Conservation (phyloP, 768 basidiomycete species). For the Phanerodontia chrysosporium region DNA sequence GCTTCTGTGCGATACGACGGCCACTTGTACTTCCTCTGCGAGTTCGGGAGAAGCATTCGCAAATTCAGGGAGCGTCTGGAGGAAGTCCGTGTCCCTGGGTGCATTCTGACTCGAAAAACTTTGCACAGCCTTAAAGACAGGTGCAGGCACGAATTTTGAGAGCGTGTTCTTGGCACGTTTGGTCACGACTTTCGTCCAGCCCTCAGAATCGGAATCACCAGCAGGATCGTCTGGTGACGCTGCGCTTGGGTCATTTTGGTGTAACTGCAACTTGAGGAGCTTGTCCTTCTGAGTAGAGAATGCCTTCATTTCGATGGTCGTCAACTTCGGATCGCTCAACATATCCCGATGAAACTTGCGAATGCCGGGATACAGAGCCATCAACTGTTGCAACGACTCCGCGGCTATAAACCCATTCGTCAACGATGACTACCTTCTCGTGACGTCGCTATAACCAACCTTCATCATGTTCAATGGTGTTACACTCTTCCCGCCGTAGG, state of each 20-base stretch:
- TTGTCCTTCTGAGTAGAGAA: background rate
- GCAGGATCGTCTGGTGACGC: no score
- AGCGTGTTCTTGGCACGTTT: background rate
- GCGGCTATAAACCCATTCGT: background rate
- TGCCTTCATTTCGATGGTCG: background rate
- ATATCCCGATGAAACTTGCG: background rate
- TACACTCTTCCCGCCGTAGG: background rate
- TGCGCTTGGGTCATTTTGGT: background rate
- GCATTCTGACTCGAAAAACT: background rate
- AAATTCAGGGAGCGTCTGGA: background rate
- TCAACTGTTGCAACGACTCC: background rate
- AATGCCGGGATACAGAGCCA: background rate
- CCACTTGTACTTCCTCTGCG: background rate
- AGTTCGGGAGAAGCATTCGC: slow-evolving; percentile 5
- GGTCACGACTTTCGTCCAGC: background rate
- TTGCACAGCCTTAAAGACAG: background rate
- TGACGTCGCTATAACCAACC: background rate
- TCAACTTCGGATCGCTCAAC: background rate
- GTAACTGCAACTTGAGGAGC: background rate
- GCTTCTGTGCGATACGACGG: background rate
- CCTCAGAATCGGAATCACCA: background rate
- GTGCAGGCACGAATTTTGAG: background rate
- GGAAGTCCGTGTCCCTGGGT: slow-evolving; percentile 1
- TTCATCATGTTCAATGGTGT: background rate
- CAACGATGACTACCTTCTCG: background rate